Conservation (phyloP, 2,329 filamentous ascomycete species). For the Cordyceps cateniannulata region DNA sequence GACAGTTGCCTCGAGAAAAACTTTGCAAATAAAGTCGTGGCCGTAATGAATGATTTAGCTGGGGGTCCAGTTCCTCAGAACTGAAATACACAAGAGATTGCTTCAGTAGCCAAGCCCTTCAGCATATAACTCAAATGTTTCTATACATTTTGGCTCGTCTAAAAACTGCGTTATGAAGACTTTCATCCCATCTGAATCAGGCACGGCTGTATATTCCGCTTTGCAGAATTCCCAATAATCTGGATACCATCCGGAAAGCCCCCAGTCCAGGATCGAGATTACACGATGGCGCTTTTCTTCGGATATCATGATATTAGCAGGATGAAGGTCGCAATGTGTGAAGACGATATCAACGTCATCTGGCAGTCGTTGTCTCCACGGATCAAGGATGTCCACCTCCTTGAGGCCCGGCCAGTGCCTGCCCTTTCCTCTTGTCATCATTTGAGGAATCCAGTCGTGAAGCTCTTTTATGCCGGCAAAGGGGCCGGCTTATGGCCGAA, state of each 20-base stretch:
- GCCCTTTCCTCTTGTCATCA: not conserved
- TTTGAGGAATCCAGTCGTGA: conserved; percentile 14
- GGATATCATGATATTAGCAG: not conserved
- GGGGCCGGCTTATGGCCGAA: conserved; percentile 9
- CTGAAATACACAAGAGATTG: too few species aligned
- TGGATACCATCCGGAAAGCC: not conserved
- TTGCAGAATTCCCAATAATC: not conserved
- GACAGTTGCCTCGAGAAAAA: too few species aligned
- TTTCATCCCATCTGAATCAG: not conserved
- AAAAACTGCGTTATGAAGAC: not conserved
- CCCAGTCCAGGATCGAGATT: not conserved
- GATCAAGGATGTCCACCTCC: not conserved
- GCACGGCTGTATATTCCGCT: not conserved
- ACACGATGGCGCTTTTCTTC: not conserved
- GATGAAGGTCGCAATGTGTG: not conserved
- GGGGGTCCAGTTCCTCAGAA: too few species aligned
- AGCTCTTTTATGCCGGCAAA: conserved; percentile 12
- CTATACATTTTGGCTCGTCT: not conserved
- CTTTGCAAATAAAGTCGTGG: too few species aligned
- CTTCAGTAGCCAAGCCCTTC: not conserved
- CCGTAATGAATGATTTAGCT: too few species aligned
- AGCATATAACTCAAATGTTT: not conserved
- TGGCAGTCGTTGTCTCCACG: not conserved
- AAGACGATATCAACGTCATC: not conserved
- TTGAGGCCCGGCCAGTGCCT: not conserved